Base-by-base conservation (phyloP, 192 early-diverging fungal genomes). In the Mortierella alpina region DNA sequence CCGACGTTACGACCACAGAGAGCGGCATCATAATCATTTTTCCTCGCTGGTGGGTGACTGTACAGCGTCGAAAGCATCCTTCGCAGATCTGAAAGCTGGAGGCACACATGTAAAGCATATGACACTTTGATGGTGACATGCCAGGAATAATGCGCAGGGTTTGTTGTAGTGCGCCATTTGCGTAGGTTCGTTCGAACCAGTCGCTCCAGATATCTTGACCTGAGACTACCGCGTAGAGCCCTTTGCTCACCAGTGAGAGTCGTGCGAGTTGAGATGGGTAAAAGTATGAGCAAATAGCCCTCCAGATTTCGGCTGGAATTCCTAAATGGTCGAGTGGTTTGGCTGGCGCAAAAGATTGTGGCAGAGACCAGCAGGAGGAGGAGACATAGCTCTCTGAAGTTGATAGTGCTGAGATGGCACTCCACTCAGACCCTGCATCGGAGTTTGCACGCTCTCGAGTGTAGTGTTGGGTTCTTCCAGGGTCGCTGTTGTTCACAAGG, bases 221-320 rank as follows among this genome's bases (percentile, higher is more conserved):
- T n/a, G 45, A 20, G 12, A 68, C 55, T 8, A 68, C 5, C 17
- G 17, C 41, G 31, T 59, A 68, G 9, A 39, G 23, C 4, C 46
- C 15, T n/a, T 59, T 68, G 55, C 58, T 68, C 5, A 59, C 66
- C 7, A 50, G 45, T 7, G 66, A 54, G 13, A 68, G 55, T 4
- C 56, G 55, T 0, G 66, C 55, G 14, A 68, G 23, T 39, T 68
- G 56, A 15, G 66, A 68, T 40, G 66, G 66, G 17, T 68, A 58
- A 12, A 68, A 46, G 23, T 68, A 58, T 39, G 55, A 48, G 55
- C 66, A 68, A 47, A 68, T 59, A 15, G n/a, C 13, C 11, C 4
- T 40, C 66, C 66, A 68, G 6, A 58, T 10, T 1, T 39, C 10
- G 12, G n/a, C 7, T 6, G 66, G 66, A 9, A 68, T 42, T n/a